These are phyloP conservation scores for Trichopus zeylanicus DNA, from an alignment of 116 monocot genomes.

Conservation along the genomic window DNA sequence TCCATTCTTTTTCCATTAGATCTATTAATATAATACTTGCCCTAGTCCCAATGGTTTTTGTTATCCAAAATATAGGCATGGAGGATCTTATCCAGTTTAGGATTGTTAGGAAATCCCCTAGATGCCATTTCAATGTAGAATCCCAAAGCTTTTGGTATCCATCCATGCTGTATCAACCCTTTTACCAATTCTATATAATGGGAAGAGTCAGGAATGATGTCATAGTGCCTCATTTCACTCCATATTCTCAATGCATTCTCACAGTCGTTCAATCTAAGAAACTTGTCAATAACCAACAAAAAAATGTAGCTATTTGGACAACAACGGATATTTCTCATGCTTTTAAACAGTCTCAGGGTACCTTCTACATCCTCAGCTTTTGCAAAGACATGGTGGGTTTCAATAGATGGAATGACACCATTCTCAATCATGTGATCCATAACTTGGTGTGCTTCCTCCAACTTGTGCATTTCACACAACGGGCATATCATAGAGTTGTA, in stretches of 20 bases:
- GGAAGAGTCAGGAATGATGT: constrained; percentile 24
- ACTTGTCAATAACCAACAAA: constrained; percentile 46
- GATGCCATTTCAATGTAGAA: constrained; percentile 71
- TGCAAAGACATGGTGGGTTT: constrained; percentile 66
- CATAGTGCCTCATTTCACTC: constrained; percentile 53
- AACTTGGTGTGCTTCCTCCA: constrained; percentile 54
- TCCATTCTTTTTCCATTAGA: background rate
- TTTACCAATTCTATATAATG: constrained; percentile 51
- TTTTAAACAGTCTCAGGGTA: constrained; percentile 36
- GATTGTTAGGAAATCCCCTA: constrained; percentile 53
- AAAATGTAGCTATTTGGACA: constrained; percentile 52
- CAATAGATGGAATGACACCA: constrained; percentile 35
- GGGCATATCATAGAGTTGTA: constrained; percentile 69
- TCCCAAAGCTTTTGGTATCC: constrained; percentile 65
- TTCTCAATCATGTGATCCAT: constrained; percentile 56
- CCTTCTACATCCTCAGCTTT: constrained; percentile 40
- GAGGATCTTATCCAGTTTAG: constrained; percentile 51
- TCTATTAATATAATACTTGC: constrained; percentile 18
- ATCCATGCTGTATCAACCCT: constrained; percentile 55
- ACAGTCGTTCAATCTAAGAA: constrained; percentile 39
- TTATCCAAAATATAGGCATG: constrained; percentile 19
- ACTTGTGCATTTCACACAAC: constrained; percentile 59
- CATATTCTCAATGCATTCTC: constrained; percentile 59
- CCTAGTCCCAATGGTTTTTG: constrained; percentile 31
- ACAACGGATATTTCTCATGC: constrained; percentile 47